Base-by-base conservation (phyloP, 148 eudicot species). In the Mesembryanthemum crystallinum region DNA sequence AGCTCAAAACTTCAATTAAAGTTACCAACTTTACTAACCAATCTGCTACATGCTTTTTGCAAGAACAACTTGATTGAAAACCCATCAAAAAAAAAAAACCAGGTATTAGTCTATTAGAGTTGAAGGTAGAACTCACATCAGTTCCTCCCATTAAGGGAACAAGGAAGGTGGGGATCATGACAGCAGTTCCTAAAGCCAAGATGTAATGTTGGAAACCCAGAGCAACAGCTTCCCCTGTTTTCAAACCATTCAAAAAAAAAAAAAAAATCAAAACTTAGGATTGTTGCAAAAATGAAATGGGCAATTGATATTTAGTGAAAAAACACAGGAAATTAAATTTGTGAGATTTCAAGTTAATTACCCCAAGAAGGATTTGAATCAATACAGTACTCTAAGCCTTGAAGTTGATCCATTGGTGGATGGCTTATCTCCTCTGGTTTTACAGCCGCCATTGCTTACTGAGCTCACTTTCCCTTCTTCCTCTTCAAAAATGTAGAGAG, bases 281-380 rank as follows among this genome's bases (percentile, higher is more conserved):
- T 58, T 9, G 42, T 15, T 32, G 39, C 11, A 23, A 27, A 17
- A 71, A 32, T 14, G 21, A 68, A 28, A 68, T 24, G 25, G 37
- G 25, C 9, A 57, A 7, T 8, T 57, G 1, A 57, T 2, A 57
- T 57, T 57, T 18, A 8, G n/a, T 8, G n/a, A 23, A n/a, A 39
- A 64, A 12, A 8, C 12, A 28, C 11, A 75, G 42, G 72, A 58
- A 20, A 51, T 33, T n/a, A n/a, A n/a, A n/a, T n/a, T n/a, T 20
- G 52, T n/a, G 73, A 77, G 60, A 59, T 10, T 71, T 57, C n/a
- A n/a, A n/a, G n/a, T n/a, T 13, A n/a, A 43, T 76, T 87, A 95
- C 97, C 96, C 94, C 94, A 90, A 68, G 92, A 89, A 84, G 99
- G 99, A 82, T 92, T 92, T 9, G 97, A 95, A 71, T 95, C 99